These are phyloP conservation scores for Macrolepiota dolichaula DNA, from an alignment of 768 basidiomycete genomes.

Conservation along the genomic window DNA sequence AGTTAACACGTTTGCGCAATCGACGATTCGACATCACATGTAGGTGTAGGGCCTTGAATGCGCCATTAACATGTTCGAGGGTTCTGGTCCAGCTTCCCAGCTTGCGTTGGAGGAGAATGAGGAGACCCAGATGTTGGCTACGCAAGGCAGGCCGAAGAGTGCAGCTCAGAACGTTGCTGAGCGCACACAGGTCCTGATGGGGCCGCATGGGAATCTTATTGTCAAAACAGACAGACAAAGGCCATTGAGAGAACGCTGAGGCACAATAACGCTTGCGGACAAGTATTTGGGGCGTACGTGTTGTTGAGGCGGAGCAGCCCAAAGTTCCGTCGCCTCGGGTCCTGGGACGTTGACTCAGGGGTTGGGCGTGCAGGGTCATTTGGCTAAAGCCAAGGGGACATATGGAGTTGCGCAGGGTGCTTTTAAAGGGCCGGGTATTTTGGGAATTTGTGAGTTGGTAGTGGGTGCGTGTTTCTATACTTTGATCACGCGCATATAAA, in stretches of 20 bases:
- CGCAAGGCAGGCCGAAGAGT: background rate
- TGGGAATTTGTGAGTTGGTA: too few species aligned
- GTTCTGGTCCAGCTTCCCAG: slow-evolving; percentile 30
- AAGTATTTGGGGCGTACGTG: slow-evolving; percentile 36
- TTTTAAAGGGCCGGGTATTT: too few species aligned
- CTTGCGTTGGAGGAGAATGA: slow-evolving; percentile 19
- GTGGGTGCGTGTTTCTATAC: too few species aligned
- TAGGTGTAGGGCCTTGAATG: slow-evolving; percentile 16
- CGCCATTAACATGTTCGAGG: slow-evolving; percentile 22
- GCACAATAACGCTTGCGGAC: background rate
- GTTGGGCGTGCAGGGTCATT: too few species aligned
- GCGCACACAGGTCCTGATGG: background rate
- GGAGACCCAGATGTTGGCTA: slow-evolving; percentile 12
- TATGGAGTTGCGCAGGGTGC: too few species aligned
- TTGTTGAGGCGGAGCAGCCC: slow-evolving; percentile 44
- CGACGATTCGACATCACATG: slow-evolving; percentile 7
- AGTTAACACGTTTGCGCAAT: background rate
- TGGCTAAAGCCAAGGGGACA: too few species aligned
- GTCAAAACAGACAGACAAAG: slow-evolving; percentile 2
- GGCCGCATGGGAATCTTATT: background rate
- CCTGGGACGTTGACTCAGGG: slow-evolving; percentile 64
- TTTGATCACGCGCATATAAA: too few species aligned
- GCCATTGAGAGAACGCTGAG: slow-evolving; percentile 12
- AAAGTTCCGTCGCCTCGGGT: slow-evolving; percentile 50
- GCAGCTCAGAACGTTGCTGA: background rate